phyloP scores from a whole-genome alignment of 2,329 filamentous ascomycete genomes.

The Xylaria polymorpha region DNA sequence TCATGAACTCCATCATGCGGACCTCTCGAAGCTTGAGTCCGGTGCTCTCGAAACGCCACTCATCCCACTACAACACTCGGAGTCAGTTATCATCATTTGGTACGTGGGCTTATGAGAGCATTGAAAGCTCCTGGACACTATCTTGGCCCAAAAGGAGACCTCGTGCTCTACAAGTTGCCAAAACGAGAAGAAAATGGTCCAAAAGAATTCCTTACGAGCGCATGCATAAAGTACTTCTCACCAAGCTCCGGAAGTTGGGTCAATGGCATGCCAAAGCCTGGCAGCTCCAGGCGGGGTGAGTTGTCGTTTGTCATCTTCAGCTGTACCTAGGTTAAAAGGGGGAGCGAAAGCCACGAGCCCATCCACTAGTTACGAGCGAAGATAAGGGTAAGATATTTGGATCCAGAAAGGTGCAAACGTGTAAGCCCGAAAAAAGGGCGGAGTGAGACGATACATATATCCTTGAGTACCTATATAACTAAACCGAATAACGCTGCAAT shows the following conservation, averaged over 20 bases:
- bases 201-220: neutral
- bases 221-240: conserved; percentile 26
- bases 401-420: neutral
- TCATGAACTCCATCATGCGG: conserved; percentile 45
- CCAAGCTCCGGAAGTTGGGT: neutral
- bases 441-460: neutral
- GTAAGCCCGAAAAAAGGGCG: neutral
- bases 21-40: conserved; percentile 34
- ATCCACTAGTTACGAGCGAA: neutral
- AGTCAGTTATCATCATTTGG: neutral
- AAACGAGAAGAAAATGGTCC: no score
- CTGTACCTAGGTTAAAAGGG: neutral
- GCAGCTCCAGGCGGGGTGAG: conserved; percentile 13
- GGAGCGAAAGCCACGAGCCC: neutral
- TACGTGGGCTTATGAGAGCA: no score
- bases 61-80: neutral
- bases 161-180: no score
- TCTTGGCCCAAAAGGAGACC: no score
- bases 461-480: neutral
- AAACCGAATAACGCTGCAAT: neutral
- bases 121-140: no score
- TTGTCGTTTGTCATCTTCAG: conserved; percentile 8
- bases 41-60: conserved; percentile 7
- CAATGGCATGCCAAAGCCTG: conserved; percentile 19
- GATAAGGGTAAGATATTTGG: neutral